A percentile compares a stretch with the other conserved stretches of the same genome.
These are phyloP conservation scores for Apocynum venetum DNA, from an alignment of 257 asterid species.

Conservation along the genomic window DNA sequence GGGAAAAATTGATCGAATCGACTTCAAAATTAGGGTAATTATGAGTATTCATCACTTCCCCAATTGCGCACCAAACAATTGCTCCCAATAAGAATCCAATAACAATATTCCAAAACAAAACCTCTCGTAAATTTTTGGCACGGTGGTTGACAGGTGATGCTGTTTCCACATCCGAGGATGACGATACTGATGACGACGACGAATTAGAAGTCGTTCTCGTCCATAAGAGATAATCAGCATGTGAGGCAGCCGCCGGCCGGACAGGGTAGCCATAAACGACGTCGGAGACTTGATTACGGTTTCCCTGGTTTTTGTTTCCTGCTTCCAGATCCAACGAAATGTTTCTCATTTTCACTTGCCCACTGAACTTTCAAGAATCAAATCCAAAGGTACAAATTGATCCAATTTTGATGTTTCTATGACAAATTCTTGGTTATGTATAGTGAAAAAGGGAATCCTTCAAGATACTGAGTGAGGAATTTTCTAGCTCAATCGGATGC, in stretches of 20 bases:
- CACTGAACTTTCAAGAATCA: not conserved
- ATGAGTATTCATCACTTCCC: not conserved
- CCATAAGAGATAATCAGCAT: not conserved
- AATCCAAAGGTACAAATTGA: not conserved
- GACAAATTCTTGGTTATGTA: not conserved
- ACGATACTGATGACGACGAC: not conserved
- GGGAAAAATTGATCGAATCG: not conserved
- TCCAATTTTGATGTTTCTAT: not conserved
- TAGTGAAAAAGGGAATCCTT: not conserved
- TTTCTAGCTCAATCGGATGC: not conserved
- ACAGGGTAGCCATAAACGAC: conserved; percentile 12
- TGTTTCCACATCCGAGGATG: not conserved
- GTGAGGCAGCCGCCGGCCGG: not conserved
- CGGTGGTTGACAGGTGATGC: not conserved
- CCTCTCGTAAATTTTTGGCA: not conserved
- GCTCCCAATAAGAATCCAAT: not conserved
- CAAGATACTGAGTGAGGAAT: not conserved
- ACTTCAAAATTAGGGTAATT: not conserved
- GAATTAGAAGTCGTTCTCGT: not conserved
- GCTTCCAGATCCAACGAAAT: not conserved
- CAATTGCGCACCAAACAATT: not conserved
- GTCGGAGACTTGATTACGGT: not conserved
- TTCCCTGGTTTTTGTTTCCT: not conserved
- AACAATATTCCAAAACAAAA: not conserved
- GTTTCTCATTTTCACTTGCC: not conserved